phyloP scores from a whole-genome alignment of 352 stramenopile species.

The Pythium graminicola region DNA sequence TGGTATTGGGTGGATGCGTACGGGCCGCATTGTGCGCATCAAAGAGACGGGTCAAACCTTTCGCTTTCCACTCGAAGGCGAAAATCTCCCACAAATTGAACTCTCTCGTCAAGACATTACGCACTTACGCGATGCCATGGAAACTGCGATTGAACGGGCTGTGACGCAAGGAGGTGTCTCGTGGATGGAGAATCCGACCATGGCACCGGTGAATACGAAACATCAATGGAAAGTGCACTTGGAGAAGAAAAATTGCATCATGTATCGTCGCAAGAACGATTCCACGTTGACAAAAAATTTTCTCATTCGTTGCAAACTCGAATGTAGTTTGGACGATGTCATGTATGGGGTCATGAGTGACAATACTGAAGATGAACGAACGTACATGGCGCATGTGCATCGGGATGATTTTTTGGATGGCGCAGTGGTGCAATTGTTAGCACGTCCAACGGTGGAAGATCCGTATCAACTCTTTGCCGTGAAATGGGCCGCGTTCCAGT shows the following conservation, averaged over 20 bases:
- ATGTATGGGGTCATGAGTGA: constrained; percentile 56
- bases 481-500: constrained; percentile 73
- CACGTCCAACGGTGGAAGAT: constrained; percentile 37
- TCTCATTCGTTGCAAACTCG: constrained; percentile 56
- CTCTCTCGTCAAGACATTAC: constrained; percentile 18
- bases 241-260: constrained; percentile 66
- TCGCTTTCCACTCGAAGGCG: constrained; percentile 58
- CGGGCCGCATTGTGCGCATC: constrained; percentile 58
- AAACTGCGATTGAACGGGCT: constrained; percentile 32
- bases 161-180: constrained; percentile 29
- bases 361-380: constrained; percentile 55
- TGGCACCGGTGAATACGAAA: constrained; percentile 45
- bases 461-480: constrained; percentile 65
- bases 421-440: constrained; percentile 60
- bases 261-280: constrained; percentile 52
- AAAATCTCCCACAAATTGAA: constrained; percentile 42
- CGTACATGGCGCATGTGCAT: constrained; percentile 56
- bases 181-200: constrained; percentile 69
- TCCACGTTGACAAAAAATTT: constrained; percentile 40
- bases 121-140: constrained; percentile 29
- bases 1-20: constrained; percentile 58
- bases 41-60: constrained; percentile 68
- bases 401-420: constrained; percentile 69
- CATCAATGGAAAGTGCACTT: constrained; percentile 58
- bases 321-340: constrained; percentile 65